Evolutionary conservation across 148 eudicot species (phyloP), one percentile per base, ranked within the genome.

Genomic region (Arbutus unedo): DNA sequence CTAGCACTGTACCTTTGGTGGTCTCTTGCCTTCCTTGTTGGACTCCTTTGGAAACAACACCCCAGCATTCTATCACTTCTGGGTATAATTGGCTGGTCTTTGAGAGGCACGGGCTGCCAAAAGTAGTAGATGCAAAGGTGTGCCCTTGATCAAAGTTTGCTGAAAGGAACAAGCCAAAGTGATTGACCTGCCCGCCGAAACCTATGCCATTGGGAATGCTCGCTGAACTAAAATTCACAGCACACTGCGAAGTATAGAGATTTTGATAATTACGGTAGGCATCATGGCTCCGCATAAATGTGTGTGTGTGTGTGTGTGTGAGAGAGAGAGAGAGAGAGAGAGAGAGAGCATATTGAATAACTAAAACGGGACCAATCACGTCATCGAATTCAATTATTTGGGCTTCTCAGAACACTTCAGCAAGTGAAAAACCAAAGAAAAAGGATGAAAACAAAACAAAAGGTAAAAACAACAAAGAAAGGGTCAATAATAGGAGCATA

Each of bases 51-150:
- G 91, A 89, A 56, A 91, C 84, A 57, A 93, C 87, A 19, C 95
- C 91, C 98, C 98, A 96, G 88, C 98, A 96, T 86, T 96, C 98
- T n/a, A 96, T 96, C 78, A 92, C 89, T 82, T 96, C 98, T 15
- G 98, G 98, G 87, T 74, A 72, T 84, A 96, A 87, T 72, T 85
- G 86, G 84, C 81, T 86, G 67, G 91, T 88, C 47, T 87, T 93
- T 0, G 98, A 91, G 19, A 96, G 90, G 86, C 88, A 62, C 21
- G 98, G 95, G 87, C 92, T 96, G 25, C 96, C 94, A 72, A 90
- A 96, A 48, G 98, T 96, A 73, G 97, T 85, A 85, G 97, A 94
- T 18, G 85, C 77, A 53, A 94, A 96, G 14, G 93, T 90, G 79
- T 94, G 98, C 48, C 98, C 98, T 41, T 89, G 89, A 79, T 96